phyloP scores from a whole-genome alignment of 768 basidiomycete species.

The Kwoniella dendrophila region DNA sequence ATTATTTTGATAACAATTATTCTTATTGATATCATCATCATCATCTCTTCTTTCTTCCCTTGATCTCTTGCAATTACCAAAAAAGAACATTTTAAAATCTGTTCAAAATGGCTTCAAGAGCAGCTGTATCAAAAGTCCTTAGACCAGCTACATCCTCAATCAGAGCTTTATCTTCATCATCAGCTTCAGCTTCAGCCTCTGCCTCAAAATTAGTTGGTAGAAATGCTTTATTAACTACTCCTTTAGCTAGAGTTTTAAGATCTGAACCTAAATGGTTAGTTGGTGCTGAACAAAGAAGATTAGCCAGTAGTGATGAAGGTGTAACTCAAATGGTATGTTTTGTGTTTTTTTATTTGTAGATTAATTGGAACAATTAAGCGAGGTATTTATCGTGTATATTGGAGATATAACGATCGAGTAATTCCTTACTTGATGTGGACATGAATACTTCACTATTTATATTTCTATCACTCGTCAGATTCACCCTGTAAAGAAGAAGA shows the following conservation, averaged over 20 bases:
- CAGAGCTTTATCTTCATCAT: slow-evolving; percentile 20
- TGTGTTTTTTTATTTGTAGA: too few species aligned
- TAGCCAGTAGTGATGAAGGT: slow-evolving; percentile 47
- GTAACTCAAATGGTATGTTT: slow-evolving; percentile 48
- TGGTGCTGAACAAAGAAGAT: slow-evolving; percentile 36
- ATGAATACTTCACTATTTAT: too few species aligned
- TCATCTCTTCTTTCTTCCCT: slow-evolving; percentile 6
- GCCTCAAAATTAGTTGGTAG: slow-evolving; percentile 28
- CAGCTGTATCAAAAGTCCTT: slow-evolving; percentile 31
- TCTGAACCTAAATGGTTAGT: slow-evolving; percentile 41
- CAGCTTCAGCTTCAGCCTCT: slow-evolving; percentile 19
- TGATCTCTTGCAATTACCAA: not conserved
- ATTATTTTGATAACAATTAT: not conserved
- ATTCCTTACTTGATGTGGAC: too few species aligned
- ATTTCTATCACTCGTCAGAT: too few species aligned
- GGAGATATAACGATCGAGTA: too few species aligned
- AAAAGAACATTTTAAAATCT: not conserved
- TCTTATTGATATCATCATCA: slow-evolving; percentile 3
- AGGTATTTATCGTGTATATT: too few species aligned
- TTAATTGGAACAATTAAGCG: too few species aligned
- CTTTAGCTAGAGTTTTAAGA: slow-evolving; percentile 48
- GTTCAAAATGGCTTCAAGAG: slow-evolving; percentile 43
- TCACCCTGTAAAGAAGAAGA: too few species aligned
- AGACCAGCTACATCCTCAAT: slow-evolving; percentile 10
- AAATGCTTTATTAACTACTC: slow-evolving; percentile 45